phyloP scores from a whole-genome alignment of 768 basidiomycete genomes.

The Boletus rubroflammeus region DNA sequence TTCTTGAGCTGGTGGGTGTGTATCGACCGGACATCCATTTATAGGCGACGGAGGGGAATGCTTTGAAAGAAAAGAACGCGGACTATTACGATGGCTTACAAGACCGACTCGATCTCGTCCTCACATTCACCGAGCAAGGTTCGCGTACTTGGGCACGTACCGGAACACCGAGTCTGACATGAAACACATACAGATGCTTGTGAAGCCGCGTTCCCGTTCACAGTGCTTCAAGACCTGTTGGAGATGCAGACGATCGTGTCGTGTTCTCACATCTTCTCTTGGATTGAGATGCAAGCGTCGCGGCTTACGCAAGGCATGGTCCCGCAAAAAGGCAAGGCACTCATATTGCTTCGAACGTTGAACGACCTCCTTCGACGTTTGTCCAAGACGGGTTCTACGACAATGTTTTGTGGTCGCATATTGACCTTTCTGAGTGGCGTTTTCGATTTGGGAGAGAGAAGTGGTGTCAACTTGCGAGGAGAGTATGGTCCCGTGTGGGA shows the following conservation, averaged over 20 bases:
- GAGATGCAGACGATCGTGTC: constrained; percentile 83
- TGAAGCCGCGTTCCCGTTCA: constrained; percentile 70
- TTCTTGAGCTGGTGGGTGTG: background rate
- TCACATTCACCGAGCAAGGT: constrained; percentile 79
- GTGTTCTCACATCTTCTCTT: constrained; percentile 84
- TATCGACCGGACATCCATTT: background rate
- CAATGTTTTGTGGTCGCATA: constrained; percentile 87
- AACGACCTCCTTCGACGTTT: constrained; percentile 85
- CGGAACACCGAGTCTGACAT: constrained; percentile 1
- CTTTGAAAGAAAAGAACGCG: constrained; percentile 48
- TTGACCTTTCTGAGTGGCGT: constrained; percentile 81
- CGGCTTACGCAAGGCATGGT: constrained; percentile 75
- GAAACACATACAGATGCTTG: constrained; percentile 57
- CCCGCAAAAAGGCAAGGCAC: constrained; percentile 85
- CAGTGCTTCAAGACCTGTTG: constrained; percentile 73
- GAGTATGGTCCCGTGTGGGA: constrained; percentile 83
- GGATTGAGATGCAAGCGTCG: constrained; percentile 72
- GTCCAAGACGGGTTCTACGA: constrained; percentile 81
- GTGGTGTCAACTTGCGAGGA: constrained; percentile 88
- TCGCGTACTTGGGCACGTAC: constrained; percentile 22
- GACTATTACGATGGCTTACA: constrained; percentile 61
- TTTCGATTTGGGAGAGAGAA: constrained; percentile 84
- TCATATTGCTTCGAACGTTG: constrained; percentile 75
- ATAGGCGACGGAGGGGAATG: constrained; percentile 66
- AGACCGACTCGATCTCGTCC: constrained; percentile 65